Base-by-base conservation (phyloP, 352 stramenopile genomes). In the Phytopythium kandeliae region DNA sequence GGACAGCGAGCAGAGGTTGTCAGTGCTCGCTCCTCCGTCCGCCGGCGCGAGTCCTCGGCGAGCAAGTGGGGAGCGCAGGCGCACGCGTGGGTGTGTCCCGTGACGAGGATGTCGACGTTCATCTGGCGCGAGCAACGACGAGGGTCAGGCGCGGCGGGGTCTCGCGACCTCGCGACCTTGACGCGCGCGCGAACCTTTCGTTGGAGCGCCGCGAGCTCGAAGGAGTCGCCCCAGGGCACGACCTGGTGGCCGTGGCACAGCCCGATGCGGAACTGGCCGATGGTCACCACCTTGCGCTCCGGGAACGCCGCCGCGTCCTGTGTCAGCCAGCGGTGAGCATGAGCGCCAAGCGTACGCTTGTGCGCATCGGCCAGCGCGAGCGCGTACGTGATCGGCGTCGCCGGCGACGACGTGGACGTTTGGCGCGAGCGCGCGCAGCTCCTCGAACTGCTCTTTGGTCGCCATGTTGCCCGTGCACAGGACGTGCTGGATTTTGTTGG, bases 401-500 rank as follows among this genome's bases (percentile, higher is more conserved):
- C 97, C 97, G 13, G 79, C 71, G 9, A 99, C 96, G 8, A 98
- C 77, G 74, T 98, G 92, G 8, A 99, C 92, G 60, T 98, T 99
- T 2, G 93, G 92, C 24, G 96, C 91, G n/a, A 99, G 66, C n/a
- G 84, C 78, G 36, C 82, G 82, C 45, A 99, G 74, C 66, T 98
- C 91, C 22, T 98, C 87, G 56, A 95, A 98, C 63, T 98, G 91
- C 61, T 98, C 95, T 48, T 92, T 92, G 4, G 87, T 93, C 48
- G 88, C 87, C 56, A 99, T 69, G 68, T 99, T 99, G 28, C 97
- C 97, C 16, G 96, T 99, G 68, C 96, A 99, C 48, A 99, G 67
- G 11, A 99, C 89, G 65, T 99, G 96, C 65, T 99, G 93, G 69
- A 99, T 99, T 65, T 98, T 98, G 63, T 98, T 98, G 4, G 96